Percentiles rank a stretch among this genome's conserved stretches.
Conservation (phyloP, 129 eudicot genomes). For the Silybum marianum region DNA sequence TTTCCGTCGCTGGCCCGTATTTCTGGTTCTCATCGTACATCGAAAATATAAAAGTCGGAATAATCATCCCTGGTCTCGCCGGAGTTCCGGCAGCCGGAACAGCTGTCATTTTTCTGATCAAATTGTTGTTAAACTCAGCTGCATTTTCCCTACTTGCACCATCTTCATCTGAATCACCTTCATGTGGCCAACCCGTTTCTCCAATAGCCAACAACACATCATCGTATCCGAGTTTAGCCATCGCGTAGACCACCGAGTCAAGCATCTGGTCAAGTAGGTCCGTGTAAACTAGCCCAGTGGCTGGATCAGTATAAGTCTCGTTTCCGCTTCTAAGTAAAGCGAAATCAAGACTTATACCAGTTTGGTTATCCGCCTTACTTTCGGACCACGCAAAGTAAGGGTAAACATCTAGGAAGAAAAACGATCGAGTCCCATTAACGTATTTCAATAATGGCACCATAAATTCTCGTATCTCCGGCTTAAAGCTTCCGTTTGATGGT, state of each 20-base stretch:
- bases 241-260: conserved; percentile 73
- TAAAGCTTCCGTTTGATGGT: conserved; percentile 63
- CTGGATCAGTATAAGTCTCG: conserved; percentile 46
- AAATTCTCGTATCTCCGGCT: conserved; percentile 35
- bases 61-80: conserved; percentile 59
- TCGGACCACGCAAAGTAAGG: conserved; percentile 63
- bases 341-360: conserved; percentile 45
- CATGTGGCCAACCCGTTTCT: conserved; percentile 92
- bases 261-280: conserved; percentile 86
- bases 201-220: conserved; percentile 50
- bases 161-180: conserved; percentile 56
- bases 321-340: conserved; percentile 51
- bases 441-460: conserved; percentile 47
- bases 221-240: conserved; percentile 54
- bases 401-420: conserved; percentile 60
- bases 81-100: conserved; percentile 68
- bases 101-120: conserved; percentile 44
- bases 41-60: conserved; percentile 73
- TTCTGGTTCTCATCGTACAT: conserved; percentile 72
- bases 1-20: conserved; percentile 65
- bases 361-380: conserved; percentile 35
- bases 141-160: conserved; percentile 83
- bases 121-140: conserved; percentile 67
- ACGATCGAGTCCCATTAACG: conserved; percentile 53
- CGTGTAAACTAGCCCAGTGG: conserved; percentile 49